These are phyloP conservation scores for Syzygium aqueum DNA, from an alignment of 345 rosid species.

Conservation along the genomic window DNA sequence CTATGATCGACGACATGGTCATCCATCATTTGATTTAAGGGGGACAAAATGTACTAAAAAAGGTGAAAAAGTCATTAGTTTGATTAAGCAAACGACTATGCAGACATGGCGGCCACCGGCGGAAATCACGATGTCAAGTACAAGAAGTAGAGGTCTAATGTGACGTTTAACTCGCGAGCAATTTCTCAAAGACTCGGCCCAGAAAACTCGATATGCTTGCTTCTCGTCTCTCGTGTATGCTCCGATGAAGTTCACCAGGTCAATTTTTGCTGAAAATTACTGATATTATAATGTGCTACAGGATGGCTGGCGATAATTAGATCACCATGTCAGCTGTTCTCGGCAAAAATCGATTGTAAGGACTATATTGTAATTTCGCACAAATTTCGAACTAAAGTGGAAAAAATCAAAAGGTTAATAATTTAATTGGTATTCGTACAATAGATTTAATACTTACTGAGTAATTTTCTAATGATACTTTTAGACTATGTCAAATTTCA, in stretches of 20 bases:
- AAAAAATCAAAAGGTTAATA: neutral
- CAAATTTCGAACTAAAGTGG: neutral
- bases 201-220: neutral
- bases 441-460: neutral
- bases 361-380: rapidly evolving
- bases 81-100: neutral
- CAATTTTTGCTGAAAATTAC: no score
- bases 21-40: neutral
- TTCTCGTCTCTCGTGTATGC: neutral
- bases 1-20: neutral
- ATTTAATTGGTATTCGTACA: neutral
- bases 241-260: rapidly evolving
- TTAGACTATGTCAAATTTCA: neutral
- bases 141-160: neutral
- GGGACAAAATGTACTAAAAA: neutral
- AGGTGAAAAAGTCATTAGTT: neutral
- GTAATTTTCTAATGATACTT: neutral
- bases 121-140: neutral
- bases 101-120: neutral
- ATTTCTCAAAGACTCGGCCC: neutral
- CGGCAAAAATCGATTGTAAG: rapidly evolving
- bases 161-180: neutral
- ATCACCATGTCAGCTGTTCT: neutral
- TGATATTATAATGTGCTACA: neutral
- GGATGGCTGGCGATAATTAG: neutral